Evolutionary conservation across 371 early-diverging fungal species (phyloP), one percentile per base, ranked within the genome.

Genomic region (Phascolomyces articulosus): DNA sequence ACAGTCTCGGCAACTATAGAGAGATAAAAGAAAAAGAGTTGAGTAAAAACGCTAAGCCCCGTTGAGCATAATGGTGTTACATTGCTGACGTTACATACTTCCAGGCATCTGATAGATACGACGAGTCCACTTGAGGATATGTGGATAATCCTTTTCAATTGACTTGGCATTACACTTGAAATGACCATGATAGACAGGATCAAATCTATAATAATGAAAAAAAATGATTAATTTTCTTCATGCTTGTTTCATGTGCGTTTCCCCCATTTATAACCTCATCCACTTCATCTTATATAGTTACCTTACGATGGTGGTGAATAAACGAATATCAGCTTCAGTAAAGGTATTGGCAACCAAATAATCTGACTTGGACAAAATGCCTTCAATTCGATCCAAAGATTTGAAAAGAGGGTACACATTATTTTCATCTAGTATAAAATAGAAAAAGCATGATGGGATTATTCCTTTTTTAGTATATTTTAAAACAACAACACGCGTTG

Each of bases 261-360:
- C 16, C n/a, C 21, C 27, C 13, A 40, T 21, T 20, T 3, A 38
- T 23, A 13, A 15, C n/a, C n/a, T 26, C 51, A 40, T n/a, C 2
- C 58, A 53, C 2, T 6, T 11, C 6, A 44, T 49, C 16, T 16
- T n/a, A 34, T 34, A 13, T 13, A 9, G 21, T 65, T 80, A 89
- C 77, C 95, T 85, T 18, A 97, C 72, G 61, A 96, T 93, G 21
- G 98, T 98, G 21, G 96, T 95, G 78, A 91, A 97, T 27, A 96
- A 84, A 55, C 97, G 87, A 60, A 96, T 84, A 74, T 96, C 97
- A 13, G 95, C 94, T 74, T 96, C 97, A 2, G 98, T 98, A 48
- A 98, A 80, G 0, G 72, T 74, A 60, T 85, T 77, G 27, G 90
- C 93, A 29, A 93, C 85, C 27, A 98, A 77, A 66, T 86, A 98